Evolutionary conservation across 1,284 basidiomycete genomes (phyloP), one percentile per base, ranked within the genome.

Genomic region (Trametes polyzona): DNA sequence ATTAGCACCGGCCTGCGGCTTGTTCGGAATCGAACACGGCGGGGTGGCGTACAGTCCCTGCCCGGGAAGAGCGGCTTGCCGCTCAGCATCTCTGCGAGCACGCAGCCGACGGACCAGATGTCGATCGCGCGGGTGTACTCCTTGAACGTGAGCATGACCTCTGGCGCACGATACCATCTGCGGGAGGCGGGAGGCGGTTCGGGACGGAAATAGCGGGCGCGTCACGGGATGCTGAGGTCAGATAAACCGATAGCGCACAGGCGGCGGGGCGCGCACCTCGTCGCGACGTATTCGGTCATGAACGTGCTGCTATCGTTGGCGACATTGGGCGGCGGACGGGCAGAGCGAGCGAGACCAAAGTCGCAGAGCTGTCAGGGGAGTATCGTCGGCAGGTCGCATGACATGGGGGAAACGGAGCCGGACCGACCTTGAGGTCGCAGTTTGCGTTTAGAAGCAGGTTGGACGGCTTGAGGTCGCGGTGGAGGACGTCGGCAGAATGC

Each of bases 141-240:
- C 71, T 95, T 95, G 78, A 95, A 96, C 0, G 94, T 95, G 37
- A 96, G 81, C 95, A 96, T 96, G 61, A 96, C 93, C 73, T 96
- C 94, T 0, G 95, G 94, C 0, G 94, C 95, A 26, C 94, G 87
- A 70, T 96, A 96, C 95, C 94, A 96, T 71, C 94, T 88, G 60
- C n/a, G 50, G 16, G 17, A 24, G 4, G 14, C 11, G 11, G 33
- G 10, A 27, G 26, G 29, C 17, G 42, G 19, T 24, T 6, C 26
- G 30, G 29, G 43, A 42, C 52, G 42, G 19, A 51, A 44, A 50
- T 42, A 51, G 43, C 59, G 49, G 47, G 50, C 46, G 58, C 37
- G 51, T 44, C 17, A 55, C 36, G 43, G 37, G 14, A n/a, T 16
- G 30, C 12, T 27, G 21, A 23, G 26, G 29, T 36, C 41, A 53